Evolutionary conservation across 2,329 filamentous ascomycete genomes (phyloP), one percentile per base, ranked within the genome.

Genomic region (Stachybotrys elegans): DNA sequence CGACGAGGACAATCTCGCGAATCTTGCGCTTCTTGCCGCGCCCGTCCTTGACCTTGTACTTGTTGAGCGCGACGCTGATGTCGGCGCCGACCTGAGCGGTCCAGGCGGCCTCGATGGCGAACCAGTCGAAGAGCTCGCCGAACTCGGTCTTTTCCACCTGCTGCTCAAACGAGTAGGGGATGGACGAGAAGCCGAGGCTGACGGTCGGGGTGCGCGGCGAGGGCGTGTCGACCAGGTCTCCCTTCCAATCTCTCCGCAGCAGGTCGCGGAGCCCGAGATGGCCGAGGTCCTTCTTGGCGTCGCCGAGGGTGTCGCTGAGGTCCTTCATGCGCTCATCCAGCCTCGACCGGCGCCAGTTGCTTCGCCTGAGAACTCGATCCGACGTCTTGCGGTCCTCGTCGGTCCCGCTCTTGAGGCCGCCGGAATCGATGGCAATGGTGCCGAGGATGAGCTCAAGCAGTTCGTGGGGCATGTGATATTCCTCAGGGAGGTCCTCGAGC

Each of bases 391-490:
- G 54, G 48, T 73, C 70, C 25, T 59, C 61, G 1, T 66, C 56
- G 4, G 65, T 70, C 5, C 62, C 65, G 41, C 57, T 59, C 41
- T 58, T 51, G 47, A 73, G 57, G 17, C 68, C 70, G 19, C 60
- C 56, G 1, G 69, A 69, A 50, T 73, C 70, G 46, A 73, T 71
- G 17, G 70, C 65, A 31, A 73, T 71, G 34, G 70, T 69, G 40
- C 62, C 62, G 37, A 73, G 58, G 41, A 73, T 67, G 4, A 72
- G 60, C 50, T 72, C 69, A n/a, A 73, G 65, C 16, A 73, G 60
- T 51, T 72, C 70, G 46, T 73, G 69, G 5, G 69, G 67, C 59
- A 72, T 57, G 46, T 72, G 69, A 49, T 73, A 73, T 50, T 72
- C 69, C 43, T 68, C 51, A 0, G 65, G 61, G 1, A 72, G 55